Base-by-base conservation (phyloP, 1,284 basidiomycete species). In the Cryptococcus sp. region DNA sequence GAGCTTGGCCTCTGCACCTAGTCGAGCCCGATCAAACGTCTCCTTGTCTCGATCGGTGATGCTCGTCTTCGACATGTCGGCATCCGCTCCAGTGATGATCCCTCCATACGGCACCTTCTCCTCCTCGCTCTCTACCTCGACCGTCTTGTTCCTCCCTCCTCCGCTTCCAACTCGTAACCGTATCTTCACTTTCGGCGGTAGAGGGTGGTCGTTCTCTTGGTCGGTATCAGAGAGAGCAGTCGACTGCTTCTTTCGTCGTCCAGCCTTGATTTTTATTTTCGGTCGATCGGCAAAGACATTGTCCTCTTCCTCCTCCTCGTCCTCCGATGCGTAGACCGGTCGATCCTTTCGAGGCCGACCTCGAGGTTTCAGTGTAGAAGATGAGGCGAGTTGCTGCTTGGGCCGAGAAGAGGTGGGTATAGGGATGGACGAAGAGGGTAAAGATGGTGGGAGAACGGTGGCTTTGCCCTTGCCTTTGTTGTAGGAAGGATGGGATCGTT, bases 1-100 rank as follows among this genome's bases (percentile, higher is more conserved):
- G 3, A 71, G 43, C 40, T 62, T 59, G 5, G 52, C 83, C 74
- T 94, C 90, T 26, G 88, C 86, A 12, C 76, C 68, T 34, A 76
- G 62, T 46, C 84, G 79, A 61, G 85, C 86, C 53, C 77, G 77
- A 56, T 93, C 86, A 66, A 89, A 97, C 36, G 80, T 77, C 44
- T 79, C 71, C 62, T 86, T 85, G 69, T 98, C 94, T 9, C 68
- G 63, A n/a, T 73, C 71, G 1, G 72, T 68, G 33, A 92, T 82
- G 5, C 73, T 68, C n/a, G 91, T 92, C 56, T 81, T 83, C 18
- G 77, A 74, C 24, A 80, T 86, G 66, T 91, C 87, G 24, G 90
- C 82, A 46, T 97, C 86, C 14, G 78, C 75, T 0, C 78, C 75
- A 16, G 71, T 73, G 45, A 97, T 76, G 47, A 93, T 76, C 34